Evolutionary conservation across 1,284 basidiomycete species (phyloP).

Genomic region (Rhizopogon hawkerae): DNA sequence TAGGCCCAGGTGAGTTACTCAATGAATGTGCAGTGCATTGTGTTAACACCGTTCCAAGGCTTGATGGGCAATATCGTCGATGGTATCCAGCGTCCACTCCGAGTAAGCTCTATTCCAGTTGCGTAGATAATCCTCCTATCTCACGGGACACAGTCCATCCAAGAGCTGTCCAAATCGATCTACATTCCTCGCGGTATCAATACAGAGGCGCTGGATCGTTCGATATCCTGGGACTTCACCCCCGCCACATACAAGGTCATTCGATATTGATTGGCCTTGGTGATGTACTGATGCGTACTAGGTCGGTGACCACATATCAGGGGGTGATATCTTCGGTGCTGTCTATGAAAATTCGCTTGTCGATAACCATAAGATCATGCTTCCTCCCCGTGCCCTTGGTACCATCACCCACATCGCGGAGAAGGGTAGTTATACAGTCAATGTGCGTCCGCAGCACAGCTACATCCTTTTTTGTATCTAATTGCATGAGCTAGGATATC

Average conservation of each 20-base stretch:
- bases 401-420: conserved; percentile 93
- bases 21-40: neutral
- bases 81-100: conserved; percentile 88
- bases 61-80: conserved; percentile 99
- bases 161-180: conserved; percentile 94
- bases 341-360: conserved; percentile 98
- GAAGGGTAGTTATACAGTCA: conserved; percentile 88
- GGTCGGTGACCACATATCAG: conserved; percentile 95
- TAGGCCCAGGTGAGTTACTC: conserved; percentile 73
- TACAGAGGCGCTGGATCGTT: conserved; percentile 88
- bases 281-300: conserved; percentile 25
- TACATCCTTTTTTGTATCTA: conserved; percentile 1
- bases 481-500: conserved; percentile 56
- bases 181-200: conserved; percentile 99
- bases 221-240: conserved; percentile 91
- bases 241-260: conserved; percentile 73
- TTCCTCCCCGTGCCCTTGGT: conserved; percentile 88
- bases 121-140: conserved; percentile 13
- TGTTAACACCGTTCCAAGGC: conserved; percentile 38
- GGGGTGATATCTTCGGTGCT: conserved; percentile 92
- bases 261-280: conserved; percentile 2
- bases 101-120: conserved; percentile 40
- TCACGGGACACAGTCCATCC: conserved; percentile 62
- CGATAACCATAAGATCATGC: conserved; percentile 95
- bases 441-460: conserved; percentile 45